These are phyloP conservation scores for Aspergillus costaricaensis DNA, from an alignment of 2,329 filamentous ascomycete genomes.

Conservation along the genomic window DNA sequence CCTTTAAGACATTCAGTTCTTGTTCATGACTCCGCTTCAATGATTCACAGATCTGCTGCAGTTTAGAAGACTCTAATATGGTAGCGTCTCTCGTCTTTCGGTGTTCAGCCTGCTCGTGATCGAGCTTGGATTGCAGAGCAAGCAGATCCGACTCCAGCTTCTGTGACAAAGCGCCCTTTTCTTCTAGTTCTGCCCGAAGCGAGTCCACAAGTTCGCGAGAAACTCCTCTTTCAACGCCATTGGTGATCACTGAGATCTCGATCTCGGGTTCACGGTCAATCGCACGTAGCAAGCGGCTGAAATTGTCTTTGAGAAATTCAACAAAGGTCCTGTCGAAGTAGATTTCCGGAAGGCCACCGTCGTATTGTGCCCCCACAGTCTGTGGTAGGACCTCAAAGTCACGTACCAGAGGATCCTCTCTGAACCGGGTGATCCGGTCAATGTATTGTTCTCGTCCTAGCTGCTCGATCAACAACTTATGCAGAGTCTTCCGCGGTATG, in stretches of 20 bases:
- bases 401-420: constrained; percentile 75
- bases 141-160: constrained; percentile 59
- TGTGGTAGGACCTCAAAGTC: constrained; percentile 88
- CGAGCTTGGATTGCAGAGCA: constrained; percentile 56
- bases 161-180: constrained; percentile 65
- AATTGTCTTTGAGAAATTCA: constrained; percentile 95
- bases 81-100: constrained; percentile 63
- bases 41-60: constrained; percentile 69
- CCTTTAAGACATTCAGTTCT: constrained; percentile 59
- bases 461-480: constrained; percentile 72
- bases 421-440: constrained; percentile 74
- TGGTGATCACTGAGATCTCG: constrained; percentile 77
- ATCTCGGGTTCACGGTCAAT: constrained; percentile 89
- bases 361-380: constrained; percentile 57
- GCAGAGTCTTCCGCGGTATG: constrained; percentile 76
- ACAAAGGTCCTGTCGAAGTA: constrained; percentile 86
- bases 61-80: constrained; percentile 56
- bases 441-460: constrained; percentile 87
- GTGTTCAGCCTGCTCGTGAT: constrained; percentile 74
- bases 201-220: constrained; percentile 92
- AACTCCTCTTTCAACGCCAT: constrained; percentile 82
- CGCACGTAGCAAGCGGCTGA: constrained; percentile 77
- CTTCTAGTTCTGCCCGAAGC: constrained; percentile 72
- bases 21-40: constrained; percentile 70
- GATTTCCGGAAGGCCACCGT: constrained; percentile 69